These are phyloP conservation scores for Populus nigra DNA, from an alignment of 345 rosid species.

Conservation along the genomic window DNA sequence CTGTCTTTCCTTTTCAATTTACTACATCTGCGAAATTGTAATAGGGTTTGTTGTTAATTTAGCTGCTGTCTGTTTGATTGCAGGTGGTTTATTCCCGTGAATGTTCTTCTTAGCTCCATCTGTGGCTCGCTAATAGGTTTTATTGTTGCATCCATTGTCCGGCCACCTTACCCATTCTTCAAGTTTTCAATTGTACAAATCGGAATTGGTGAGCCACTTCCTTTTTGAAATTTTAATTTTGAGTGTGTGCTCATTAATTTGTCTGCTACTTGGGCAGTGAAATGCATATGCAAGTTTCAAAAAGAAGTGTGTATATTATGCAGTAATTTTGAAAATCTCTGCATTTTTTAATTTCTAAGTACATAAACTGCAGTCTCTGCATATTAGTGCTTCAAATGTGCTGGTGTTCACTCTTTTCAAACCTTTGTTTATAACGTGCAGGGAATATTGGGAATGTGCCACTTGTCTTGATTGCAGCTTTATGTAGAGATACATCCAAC, in stretches of 20 bases:
- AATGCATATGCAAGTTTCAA: neutral
- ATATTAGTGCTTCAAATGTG: neutral
- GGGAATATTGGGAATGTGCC: slow-evolving; percentile 99
- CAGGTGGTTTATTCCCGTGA: slow-evolving; percentile 99
- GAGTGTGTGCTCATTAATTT: neutral
- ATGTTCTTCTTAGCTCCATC: slow-evolving; percentile 67
- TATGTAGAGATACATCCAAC: slow-evolving; percentile 76
- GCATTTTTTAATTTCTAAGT: neutral
- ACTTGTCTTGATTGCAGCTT: slow-evolving; percentile 87
- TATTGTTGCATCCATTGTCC: slow-evolving; percentile 53
- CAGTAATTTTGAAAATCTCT: neutral
- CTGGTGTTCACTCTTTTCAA: neutral
- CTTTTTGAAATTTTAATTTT: neutral
- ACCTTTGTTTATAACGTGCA: slow-evolving; percentile 28
- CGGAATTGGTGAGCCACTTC: slow-evolving; percentile 67
- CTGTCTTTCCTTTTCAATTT: neutral
- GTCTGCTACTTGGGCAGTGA: neutral
- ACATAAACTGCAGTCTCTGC: neutral
- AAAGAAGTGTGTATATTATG: neutral
- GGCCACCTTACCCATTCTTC: slow-evolving; percentile 95
- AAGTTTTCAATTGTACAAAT: slow-evolving; percentile 83
- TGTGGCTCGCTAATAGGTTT: slow-evolving; percentile 84
- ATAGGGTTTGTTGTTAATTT: neutral
- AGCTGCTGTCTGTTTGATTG: slow-evolving; percentile 7
- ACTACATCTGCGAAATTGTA: neutral